A percentile compares a stretch with the other conserved stretches of the same genome.
phyloP scores from a whole-genome alignment of 208 protist species.

The Trypanosoma theileri region DNA sequence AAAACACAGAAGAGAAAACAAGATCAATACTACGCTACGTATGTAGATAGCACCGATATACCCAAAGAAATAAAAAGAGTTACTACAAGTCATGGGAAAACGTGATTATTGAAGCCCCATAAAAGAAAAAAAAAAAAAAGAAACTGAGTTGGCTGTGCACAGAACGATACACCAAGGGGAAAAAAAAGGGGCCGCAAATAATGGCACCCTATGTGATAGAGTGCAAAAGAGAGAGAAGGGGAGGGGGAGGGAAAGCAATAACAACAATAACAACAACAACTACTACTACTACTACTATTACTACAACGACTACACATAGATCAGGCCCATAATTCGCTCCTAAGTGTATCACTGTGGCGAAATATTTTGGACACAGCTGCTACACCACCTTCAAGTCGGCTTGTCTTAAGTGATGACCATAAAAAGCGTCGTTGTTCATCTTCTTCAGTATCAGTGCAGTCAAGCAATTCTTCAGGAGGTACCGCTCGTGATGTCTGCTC shows the following conservation, averaged over 20 bases:
- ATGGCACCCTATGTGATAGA: too few species aligned
- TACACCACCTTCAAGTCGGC: constrained; percentile 39
- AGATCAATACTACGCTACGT: too few species aligned
- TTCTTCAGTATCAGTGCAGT: constrained; percentile 56
- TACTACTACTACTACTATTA: too few species aligned
- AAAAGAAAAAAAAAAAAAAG: too few species aligned
- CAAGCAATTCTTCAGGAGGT: constrained; percentile 45
- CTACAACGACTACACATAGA: constrained; percentile 14
- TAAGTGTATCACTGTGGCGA: constrained; percentile 56
- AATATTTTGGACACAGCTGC: constrained; percentile 53
- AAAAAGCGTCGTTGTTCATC: constrained; percentile 50
- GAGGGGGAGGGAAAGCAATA: background rate
- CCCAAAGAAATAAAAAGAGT: too few species aligned
- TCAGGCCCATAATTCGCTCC: constrained; percentile 27
- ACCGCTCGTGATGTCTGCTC: constrained; percentile 58
- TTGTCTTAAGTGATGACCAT: constrained; percentile 60
- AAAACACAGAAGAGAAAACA: background rate
- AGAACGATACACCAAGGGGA: background rate
- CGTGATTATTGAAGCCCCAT: too few species aligned
- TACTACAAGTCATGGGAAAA: too few species aligned
- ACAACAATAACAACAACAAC: background rate
- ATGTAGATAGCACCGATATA: too few species aligned
- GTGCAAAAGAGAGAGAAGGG: background rate
- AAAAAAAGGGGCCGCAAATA: constrained; percentile 3
- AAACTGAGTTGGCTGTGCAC: too few species aligned